These are phyloP conservation scores for Eragrostis curvula DNA, from an alignment of 176 grass and related monocot genomes.

Conservation along the genomic window DNA sequence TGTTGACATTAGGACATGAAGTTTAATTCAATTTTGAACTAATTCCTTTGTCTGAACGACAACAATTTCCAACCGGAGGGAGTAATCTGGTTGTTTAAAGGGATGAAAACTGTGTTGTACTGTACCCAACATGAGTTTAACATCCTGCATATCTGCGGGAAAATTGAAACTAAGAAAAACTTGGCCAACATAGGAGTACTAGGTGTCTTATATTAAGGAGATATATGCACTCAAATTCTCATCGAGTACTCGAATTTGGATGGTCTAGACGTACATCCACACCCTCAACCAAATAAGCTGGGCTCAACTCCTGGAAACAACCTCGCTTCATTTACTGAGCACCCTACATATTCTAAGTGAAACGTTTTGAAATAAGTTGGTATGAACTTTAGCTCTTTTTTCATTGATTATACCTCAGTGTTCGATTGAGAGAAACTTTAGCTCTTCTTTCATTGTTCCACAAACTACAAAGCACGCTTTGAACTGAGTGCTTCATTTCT, in stretches of 20 bases:
- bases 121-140: neutral
- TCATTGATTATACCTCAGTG: neutral
- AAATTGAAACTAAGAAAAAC: neutral
- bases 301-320: neutral
- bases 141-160: neutral
- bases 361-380: neutral
- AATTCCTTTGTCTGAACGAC: too few relatives aligned
- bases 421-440: neutral
- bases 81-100: conserved; percentile 14
- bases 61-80: too few relatives aligned
- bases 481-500: conserved; percentile 27
- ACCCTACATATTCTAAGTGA: neutral
- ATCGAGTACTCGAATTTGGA: neutral
- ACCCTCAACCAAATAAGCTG: neutral
- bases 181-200: neutral
- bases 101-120: neutral
- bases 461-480: conserved; percentile 12
- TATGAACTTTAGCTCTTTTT: neutral
- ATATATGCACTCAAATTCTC: neutral
- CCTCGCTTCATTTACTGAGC: conserved; percentile 1
- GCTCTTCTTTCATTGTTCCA: conserved; percentile 1
- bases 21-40: too few relatives aligned
- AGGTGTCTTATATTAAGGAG: too few relatives aligned
- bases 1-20: too few relatives aligned
- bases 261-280: neutral